phyloP scores from a whole-genome alignment of 176 grass and related monocot species.

The Eragrostis curvula region DNA sequence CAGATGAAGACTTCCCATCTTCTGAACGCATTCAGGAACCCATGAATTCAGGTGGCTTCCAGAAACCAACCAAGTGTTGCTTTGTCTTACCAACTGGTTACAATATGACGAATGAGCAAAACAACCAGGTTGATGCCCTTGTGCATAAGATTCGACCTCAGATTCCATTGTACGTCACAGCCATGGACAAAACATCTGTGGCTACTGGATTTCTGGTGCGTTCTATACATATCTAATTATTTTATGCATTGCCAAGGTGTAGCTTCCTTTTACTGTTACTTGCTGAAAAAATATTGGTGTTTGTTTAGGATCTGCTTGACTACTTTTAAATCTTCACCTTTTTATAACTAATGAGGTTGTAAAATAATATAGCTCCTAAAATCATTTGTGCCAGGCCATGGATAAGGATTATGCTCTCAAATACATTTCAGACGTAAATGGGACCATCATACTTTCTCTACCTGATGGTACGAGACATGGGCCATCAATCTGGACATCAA shows the following conservation, averaged over 20 bases:
- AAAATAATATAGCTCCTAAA: not conserved
- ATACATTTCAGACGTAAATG: conserved; percentile 15
- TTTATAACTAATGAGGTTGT: not conserved
- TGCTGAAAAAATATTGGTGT: not conserved
- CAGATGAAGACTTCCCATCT: conserved; percentile 13
- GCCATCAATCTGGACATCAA: conserved; percentile 6
- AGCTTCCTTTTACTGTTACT: not conserved
- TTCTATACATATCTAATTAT: not conserved
- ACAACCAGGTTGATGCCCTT: not conserved
- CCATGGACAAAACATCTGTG: not conserved
- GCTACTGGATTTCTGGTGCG: conserved; percentile 31
- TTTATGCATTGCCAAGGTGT: not conserved
- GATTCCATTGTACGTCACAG: conserved; percentile 37
- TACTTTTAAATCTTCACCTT: not conserved
- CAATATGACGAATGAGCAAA: conserved; percentile 21
- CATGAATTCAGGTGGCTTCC: conserved; percentile 6
- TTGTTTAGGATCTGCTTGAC: not conserved
- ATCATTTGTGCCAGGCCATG: conserved; percentile 27
- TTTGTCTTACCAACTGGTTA: conserved; percentile 17
- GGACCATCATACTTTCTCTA: conserved; percentile 14
- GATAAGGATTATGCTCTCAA: conserved; percentile 16
- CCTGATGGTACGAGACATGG: conserved; percentile 22
- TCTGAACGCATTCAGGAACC: conserved; percentile 25
- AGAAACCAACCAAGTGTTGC: not conserved
- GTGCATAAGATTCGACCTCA: conserved; percentile 25